These are phyloP conservation scores for Fusarium sp. DNA, from an alignment of 2,329 filamentous ascomycete genomes.

Conservation along the genomic window DNA sequence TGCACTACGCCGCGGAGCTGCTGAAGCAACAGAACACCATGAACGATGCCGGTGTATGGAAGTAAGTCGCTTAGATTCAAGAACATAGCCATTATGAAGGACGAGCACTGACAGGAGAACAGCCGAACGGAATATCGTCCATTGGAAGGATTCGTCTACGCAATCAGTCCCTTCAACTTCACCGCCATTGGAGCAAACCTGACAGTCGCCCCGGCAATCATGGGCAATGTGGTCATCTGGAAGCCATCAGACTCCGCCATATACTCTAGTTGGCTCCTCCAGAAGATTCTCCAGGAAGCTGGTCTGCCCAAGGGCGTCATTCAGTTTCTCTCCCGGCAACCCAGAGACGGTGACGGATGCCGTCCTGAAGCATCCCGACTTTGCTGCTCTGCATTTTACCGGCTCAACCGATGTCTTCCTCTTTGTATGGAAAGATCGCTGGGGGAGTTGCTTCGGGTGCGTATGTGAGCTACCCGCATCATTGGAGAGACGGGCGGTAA, in stretches of 20 bases:
- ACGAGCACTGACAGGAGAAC: neutral
- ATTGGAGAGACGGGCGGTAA: constrained; percentile 64
- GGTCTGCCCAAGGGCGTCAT: neutral
- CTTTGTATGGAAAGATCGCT: neutral
- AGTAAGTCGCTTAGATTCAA: neutral
- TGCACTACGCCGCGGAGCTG: neutral
- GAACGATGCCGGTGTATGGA: neutral
- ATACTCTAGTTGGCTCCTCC: neutral
- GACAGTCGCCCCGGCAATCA: neutral
- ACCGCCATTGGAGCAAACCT: neutral
- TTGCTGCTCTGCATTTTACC: neutral
- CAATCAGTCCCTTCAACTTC: neutral
- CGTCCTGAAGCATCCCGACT: neutral
- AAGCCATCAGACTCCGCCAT: neutral
- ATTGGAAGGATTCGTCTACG: neutral
- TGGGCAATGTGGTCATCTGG: neutral
- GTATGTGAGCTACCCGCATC: constrained; percentile 50
- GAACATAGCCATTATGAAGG: too few species aligned
- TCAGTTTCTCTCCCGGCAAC: neutral
- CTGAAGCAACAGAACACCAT: neutral
- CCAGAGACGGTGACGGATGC: neutral
- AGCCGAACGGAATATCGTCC: constrained; percentile 34
- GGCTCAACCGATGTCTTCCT: neutral
- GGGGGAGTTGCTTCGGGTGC: neutral
- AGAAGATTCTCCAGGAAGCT: neutral